Conservation (phyloP, 2,329 filamentous ascomycete species). For the Fusarium xyrophilum region DNA sequence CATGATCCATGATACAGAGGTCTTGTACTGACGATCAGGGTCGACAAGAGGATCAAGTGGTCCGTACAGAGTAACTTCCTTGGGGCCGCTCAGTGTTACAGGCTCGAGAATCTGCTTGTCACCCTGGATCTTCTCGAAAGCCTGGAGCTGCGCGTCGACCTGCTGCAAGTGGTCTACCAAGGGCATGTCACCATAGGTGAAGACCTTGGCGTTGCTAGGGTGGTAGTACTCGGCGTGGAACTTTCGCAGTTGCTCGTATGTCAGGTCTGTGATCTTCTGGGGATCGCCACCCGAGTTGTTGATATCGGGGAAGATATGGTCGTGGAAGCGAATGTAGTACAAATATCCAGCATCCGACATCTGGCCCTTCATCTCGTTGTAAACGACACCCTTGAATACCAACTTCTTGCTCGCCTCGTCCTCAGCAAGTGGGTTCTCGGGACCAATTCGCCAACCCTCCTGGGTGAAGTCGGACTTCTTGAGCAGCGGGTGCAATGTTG, state of each 20-base stretch:
- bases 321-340: conserved; percentile 94
- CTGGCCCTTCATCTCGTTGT: conserved; percentile 99
- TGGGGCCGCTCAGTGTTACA: conserved; percentile 73
- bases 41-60: conserved; percentile 88
- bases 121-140: conserved; percentile 73
- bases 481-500: conserved; percentile 86
- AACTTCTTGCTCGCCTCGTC: conserved; percentile 68
- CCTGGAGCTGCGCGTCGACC: conserved; percentile 74
- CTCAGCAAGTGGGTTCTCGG: conserved; percentile 78
- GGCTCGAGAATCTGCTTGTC: conserved; percentile 80
- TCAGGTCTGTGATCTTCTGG: conserved; percentile 93
- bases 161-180: conserved; percentile 81
- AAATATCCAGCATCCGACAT: conserved; percentile 97
- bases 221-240: conserved; percentile 96
- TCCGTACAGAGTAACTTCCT: conserved; percentile 74
- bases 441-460: conserved; percentile 95
- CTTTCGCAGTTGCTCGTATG: conserved; percentile 83
- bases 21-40: conserved; percentile 88
- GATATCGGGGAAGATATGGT: conserved; percentile 91
- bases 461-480: conserved; percentile 93
- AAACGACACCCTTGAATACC: conserved; percentile 97
- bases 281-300: conserved; percentile 98
- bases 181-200: conserved; percentile 95
- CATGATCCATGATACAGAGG: conserved; percentile 90
- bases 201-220: conserved; percentile 93